Conservation (phyloP, 1,139 yeast genomes). For the Hyphopichia burtonii region DNA sequence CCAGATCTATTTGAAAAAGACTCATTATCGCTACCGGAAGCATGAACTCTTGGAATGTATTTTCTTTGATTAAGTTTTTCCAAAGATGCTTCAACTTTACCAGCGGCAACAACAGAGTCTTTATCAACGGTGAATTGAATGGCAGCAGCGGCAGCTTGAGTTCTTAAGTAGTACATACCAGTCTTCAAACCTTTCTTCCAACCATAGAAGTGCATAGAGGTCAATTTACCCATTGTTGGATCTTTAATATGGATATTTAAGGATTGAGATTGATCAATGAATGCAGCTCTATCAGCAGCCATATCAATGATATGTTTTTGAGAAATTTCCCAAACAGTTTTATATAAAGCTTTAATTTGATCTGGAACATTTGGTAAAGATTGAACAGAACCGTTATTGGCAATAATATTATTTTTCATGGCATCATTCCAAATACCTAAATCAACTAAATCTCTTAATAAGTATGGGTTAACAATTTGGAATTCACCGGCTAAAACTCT, state of each 20-base stretch:
- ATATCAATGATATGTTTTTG: constrained; percentile 56
- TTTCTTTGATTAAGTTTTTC: constrained; percentile 56
- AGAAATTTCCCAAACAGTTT: constrained; percentile 62
- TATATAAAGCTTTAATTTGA: constrained; percentile 50
- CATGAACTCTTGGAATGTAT: constrained; percentile 37
- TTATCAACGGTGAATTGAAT: constrained; percentile 59
- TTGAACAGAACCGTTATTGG: constrained; percentile 57
- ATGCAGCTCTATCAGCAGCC: constrained; percentile 63
- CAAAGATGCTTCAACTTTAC: constrained; percentile 50
- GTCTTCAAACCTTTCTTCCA: constrained; percentile 66
- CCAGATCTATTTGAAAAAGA: constrained; percentile 30
- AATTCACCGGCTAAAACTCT: constrained; percentile 63
- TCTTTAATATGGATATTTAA: constrained; percentile 55
- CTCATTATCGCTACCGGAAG: constrained; percentile 30
- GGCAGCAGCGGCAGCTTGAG: constrained; percentile 64
- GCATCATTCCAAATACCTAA: constrained; percentile 55
- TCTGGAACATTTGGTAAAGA: constrained; percentile 50
- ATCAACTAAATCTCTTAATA: constrained; percentile 53
- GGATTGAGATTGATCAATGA: constrained; percentile 60
- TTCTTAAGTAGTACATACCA: constrained; percentile 62
- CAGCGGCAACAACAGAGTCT: constrained; percentile 41
- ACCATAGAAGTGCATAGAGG: constrained; percentile 60
- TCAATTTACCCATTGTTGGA: constrained; percentile 59
- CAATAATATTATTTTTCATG: constrained; percentile 52
- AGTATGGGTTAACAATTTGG: constrained; percentile 58